Evolutionary conservation across 768 basidiomycete species (phyloP), one percentile per base, ranked within the genome.

Genomic region (Kondoa subrosea): DNA sequence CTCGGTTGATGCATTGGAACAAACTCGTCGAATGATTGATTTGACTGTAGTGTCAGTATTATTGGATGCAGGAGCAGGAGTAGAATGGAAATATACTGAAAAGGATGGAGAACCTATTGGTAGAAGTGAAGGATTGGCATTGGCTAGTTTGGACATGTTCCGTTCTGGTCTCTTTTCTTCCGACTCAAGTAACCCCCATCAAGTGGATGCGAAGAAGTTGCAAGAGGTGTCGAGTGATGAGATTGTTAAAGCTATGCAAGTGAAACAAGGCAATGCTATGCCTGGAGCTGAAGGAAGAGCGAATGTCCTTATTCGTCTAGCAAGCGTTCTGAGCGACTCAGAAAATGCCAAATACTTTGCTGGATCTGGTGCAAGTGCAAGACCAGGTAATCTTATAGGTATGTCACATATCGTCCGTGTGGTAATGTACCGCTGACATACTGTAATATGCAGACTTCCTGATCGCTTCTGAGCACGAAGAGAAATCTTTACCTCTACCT

Each of bases 141-240:
- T 96, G 3, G 93, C 91, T 0, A 90, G 88, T 73, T 78, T 90
- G 57, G 85, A 88, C 75, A 95, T 96, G 90, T 97, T 95, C 70
- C 76, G 81, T 65, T 77, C 79, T 2, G 93, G 93, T 0, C 76
- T 91, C 60, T 97, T 97, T 78, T 65, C 33, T 15, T 21, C 32
- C 12, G 21, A 30, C 8, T 63, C 31, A 4, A 30, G 68, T 62
- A 21, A 56, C 50, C 73, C 64, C 60, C 25, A 31, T 8, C 14
- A 65, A 34, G 57, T 50, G 27, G 61, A 72, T 92, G 91, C 89
- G 16, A 80, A 79, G 31, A 91, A 85, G 2, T 80, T 97, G 33
- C 80, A 82, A 3, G 78, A 79, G 34, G 79, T 95, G 57, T 87
- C 86, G 0, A 75, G 81, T 1, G 81, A 84, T 60, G 80, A 79